Percentiles rank a stretch among this genome's conserved stretches.
Evolutionary conservation across 2,329 filamentous ascomycete genomes (phyloP).

Genomic region (Calonectria multiphialidica): DNA sequence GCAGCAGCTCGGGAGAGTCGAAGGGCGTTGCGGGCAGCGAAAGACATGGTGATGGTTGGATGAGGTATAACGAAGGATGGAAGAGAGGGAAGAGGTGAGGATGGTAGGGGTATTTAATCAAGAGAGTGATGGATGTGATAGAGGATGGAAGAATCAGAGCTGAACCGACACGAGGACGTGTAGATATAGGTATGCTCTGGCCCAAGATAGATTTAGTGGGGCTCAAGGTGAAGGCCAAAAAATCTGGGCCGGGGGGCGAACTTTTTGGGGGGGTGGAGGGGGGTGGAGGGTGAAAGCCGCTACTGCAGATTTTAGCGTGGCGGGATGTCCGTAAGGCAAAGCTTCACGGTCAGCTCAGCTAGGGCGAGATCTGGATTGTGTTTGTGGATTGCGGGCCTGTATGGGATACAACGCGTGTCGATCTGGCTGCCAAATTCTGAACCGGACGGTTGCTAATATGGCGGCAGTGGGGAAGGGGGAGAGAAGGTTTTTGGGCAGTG

Average conservation of each 20-base stretch:
- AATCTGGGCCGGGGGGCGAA: slow-evolving; percentile 31
- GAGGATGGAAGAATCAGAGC: slow-evolving; percentile 19
- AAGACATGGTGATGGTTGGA: slow-evolving; percentile 49
- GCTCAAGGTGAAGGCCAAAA: slow-evolving; percentile 28
- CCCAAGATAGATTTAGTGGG: slow-evolving; percentile 27
- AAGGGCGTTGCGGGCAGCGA: slow-evolving; percentile 49
- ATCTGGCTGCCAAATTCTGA: slow-evolving; percentile 12
- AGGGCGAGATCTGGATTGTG: slow-evolving; percentile 14
- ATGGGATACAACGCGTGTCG: slow-evolving; percentile 7
- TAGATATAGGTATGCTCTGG: slow-evolving; percentile 42
- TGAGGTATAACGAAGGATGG: slow-evolving; percentile 21
- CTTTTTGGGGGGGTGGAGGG: slow-evolving; percentile 24
- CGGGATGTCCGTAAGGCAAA: slow-evolving; percentile 46
- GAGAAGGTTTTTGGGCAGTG: slow-evolving; percentile 10
- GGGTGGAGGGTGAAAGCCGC: slow-evolving; percentile 30
- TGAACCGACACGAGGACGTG: slow-evolving; percentile 31
- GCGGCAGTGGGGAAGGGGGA: not conserved
- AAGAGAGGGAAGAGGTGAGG: slow-evolving; percentile 4
- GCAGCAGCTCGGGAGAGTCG: slow-evolving; percentile 49
- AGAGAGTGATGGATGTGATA: slow-evolving; percentile 18
- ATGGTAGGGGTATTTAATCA: slow-evolving; percentile 12
- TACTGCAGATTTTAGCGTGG: slow-evolving; percentile 46
- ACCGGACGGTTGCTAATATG: slow-evolving; percentile 15
- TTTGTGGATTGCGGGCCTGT: slow-evolving; percentile 7
- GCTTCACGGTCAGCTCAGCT: slow-evolving; percentile 31